Percentiles rank a stretch among this genome's conserved stretches.
These are phyloP conservation scores for Patellifolia procumbens DNA, from an alignment of 179 eudicot species.

Conservation along the genomic window DNA sequence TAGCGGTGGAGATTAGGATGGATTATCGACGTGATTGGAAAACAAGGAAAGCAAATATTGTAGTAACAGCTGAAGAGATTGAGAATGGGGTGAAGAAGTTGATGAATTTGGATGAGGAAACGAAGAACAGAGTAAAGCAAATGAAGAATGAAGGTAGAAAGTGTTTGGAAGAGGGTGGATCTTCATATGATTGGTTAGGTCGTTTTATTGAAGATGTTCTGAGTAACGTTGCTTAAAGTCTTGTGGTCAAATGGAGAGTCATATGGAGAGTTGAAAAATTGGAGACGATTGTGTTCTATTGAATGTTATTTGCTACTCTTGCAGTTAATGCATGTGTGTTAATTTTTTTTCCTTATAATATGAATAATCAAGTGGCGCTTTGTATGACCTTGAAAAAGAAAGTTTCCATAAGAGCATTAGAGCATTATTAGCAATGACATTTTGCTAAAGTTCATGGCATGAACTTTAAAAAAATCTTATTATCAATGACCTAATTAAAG, in stretches of 20 bases:
- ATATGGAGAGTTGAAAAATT: neutral
- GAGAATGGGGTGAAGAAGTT: constrained; percentile 31
- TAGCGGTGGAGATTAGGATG: constrained; percentile 34
- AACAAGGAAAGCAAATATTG: neutral
- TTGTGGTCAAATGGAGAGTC: too few species aligned
- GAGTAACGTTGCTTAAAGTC: neutral
- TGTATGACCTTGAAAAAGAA: too few species aligned
- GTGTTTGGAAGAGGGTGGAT: constrained; percentile 26
- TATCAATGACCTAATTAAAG: too few species aligned
- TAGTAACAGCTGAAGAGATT: constrained; percentile 27
- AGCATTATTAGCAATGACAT: too few species aligned
- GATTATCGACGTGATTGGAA: constrained; percentile 21
- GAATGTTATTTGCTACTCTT: too few species aligned
- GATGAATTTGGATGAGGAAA: constrained; percentile 22
- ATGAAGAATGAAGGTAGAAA: constrained; percentile 17
- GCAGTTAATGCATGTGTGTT: too few species aligned
- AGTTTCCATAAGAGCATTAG: too few species aligned
- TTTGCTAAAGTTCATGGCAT: too few species aligned
- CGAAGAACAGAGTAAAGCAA: constrained; percentile 19
- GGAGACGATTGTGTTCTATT: too few species aligned
- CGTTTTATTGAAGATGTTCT: constrained; percentile 24
- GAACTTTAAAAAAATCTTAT: too few species aligned
- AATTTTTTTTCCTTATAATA: too few species aligned
- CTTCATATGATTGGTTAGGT: constrained; percentile 20
- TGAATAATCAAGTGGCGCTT: too few species aligned